These are phyloP conservation scores for Fusarium multiceps DNA, from an alignment of 2,329 filamentous ascomycete genomes.

Conservation along the genomic window DNA sequence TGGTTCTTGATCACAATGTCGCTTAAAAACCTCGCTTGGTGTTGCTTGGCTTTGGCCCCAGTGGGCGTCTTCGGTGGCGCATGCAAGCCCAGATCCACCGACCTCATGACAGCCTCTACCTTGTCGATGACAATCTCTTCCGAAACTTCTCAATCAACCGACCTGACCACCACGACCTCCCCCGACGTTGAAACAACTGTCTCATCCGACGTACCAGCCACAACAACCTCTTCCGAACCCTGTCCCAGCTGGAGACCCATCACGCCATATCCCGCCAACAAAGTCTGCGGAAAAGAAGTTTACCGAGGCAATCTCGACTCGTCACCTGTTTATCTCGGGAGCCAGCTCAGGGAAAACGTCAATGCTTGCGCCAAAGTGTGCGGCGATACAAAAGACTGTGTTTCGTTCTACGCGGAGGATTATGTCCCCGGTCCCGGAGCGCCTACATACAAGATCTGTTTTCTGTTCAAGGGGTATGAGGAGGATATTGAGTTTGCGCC, in stretches of 20 bases:
- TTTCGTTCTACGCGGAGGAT: slow-evolving; percentile 4
- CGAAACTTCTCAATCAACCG: accelerated
- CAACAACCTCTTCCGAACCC: background rate
- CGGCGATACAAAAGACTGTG: background rate
- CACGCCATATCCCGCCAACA: background rate
- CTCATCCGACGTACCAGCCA: background rate
- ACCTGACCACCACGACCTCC: background rate
- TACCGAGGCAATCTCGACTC: background rate
- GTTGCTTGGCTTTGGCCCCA: background rate
- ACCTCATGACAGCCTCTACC: background rate
- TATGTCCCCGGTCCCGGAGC: background rate
- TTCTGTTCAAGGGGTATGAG: background rate
- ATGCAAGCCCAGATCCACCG: background rate
- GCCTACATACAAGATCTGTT: background rate
- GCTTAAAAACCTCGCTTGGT: background rate
- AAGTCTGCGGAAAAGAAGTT: slow-evolving; percentile 4
- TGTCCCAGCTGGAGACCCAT: slow-evolving; percentile 6
- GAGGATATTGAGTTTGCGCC: background rate
- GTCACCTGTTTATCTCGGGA: background rate
- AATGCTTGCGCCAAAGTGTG: slow-evolving; percentile 6
- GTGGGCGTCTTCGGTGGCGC: background rate
- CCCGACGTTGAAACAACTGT: background rate
- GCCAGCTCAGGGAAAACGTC: background rate
- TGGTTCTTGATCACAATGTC: no score
- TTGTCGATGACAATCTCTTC: accelerated